A percentile compares a stretch with the other conserved stretches of the same genome.
phyloP scores from a whole-genome alignment of 805 yeast genomes.

The Sugiyamaella americana region DNA sequence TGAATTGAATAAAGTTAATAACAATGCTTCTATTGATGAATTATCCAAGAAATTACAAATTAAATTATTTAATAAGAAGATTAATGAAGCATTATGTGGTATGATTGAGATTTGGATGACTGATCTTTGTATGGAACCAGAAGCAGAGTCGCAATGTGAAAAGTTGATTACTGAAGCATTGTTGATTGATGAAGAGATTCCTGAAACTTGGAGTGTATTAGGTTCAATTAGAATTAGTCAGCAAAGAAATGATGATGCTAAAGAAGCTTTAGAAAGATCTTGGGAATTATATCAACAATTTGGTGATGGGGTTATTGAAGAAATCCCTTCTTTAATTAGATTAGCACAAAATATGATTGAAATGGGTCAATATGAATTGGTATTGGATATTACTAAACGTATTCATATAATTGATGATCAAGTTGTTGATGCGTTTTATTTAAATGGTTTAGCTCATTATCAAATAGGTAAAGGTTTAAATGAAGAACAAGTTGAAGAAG shows the following conservation, averaged over 20 bases:
- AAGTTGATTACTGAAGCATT: slow-evolving; percentile 59
- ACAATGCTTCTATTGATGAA: slow-evolving; percentile 2
- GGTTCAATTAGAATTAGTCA: slow-evolving; percentile 90
- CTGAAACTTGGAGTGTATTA: slow-evolving; percentile 76
- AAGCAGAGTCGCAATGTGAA: slow-evolving; percentile 80
- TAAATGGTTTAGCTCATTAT: slow-evolving; percentile 70
- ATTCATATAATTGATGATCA: slow-evolving; percentile 79
- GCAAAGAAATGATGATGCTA: slow-evolving; percentile 67
- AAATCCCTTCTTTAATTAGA: slow-evolving; percentile 67
- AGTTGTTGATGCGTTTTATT: slow-evolving; percentile 71
- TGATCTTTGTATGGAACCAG: slow-evolving; percentile 87
- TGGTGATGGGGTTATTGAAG: slow-evolving; percentile 31
- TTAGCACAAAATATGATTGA: slow-evolving; percentile 74
- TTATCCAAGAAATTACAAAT: not conserved
- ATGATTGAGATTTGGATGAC: slow-evolving; percentile 93
- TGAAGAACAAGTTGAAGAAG: slow-evolving; percentile 8
- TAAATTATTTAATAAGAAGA: slow-evolving; percentile 37
- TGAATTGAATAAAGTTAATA: slow-evolving; percentile 31
- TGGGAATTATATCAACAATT: slow-evolving; percentile 56
- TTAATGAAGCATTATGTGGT: slow-evolving; percentile 74
- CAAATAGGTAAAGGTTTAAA: slow-evolving; percentile 11
- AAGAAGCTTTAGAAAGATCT: slow-evolving; percentile 54
- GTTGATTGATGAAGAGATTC: slow-evolving; percentile 46
- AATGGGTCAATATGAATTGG: slow-evolving; percentile 61
- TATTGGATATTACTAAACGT: slow-evolving; percentile 56